Base-by-base conservation (phyloP, 1,284 basidiomycete genomes). In the Porodaedalea pini region DNA sequence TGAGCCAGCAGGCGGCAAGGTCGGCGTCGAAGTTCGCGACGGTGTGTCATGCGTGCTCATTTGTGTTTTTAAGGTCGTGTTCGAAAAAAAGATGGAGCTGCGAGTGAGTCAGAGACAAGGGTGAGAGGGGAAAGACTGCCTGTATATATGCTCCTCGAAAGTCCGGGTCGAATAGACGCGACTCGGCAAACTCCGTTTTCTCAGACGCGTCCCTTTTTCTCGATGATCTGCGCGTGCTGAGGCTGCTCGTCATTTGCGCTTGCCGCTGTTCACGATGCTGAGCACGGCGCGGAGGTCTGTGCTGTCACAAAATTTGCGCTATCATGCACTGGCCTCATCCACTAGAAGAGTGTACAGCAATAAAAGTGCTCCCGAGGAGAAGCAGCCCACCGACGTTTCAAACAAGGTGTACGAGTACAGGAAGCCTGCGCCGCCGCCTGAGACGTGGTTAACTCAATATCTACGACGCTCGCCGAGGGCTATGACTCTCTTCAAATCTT, bases 381-480 rank as follows among this genome's bases (percentile, higher is more conserved):
- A 43, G 17, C 19, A 39, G 10, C 8, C 50, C 11, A 40, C 54
- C 11, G 17, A 59, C 29, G 57, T 56, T 3, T 56, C 62, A 2
- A 44, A 57, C 29, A 58, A 64, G 49, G 56, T 62, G 19, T 67
- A 67, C 54, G 57, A 57, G 19, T 63, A 65, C 47, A 58, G 66
- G 56, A 66, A 64, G 50, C 40, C 58, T 3, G 54, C 61, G 4
- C 40, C 60, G 8, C 61, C 56, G 15, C 65, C 60, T 4, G 69
- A 67, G 54, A 69, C 77, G 61, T 88, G 87, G 86, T 71, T 89
- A 44, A 81, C 86, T 3, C 75, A 73, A 29, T 74, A 76, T 65
- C 72, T 89, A 40, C 75, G 77, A 62, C 68, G 75, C 36, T 83
- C 79, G 8, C 83, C 85, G 0, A 63, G 67, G 15, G 73, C 80